Evolutionary conservation across 2,329 filamentous ascomycete genomes (phyloP).

Genomic region (Niveomyces coronatus): DNA sequence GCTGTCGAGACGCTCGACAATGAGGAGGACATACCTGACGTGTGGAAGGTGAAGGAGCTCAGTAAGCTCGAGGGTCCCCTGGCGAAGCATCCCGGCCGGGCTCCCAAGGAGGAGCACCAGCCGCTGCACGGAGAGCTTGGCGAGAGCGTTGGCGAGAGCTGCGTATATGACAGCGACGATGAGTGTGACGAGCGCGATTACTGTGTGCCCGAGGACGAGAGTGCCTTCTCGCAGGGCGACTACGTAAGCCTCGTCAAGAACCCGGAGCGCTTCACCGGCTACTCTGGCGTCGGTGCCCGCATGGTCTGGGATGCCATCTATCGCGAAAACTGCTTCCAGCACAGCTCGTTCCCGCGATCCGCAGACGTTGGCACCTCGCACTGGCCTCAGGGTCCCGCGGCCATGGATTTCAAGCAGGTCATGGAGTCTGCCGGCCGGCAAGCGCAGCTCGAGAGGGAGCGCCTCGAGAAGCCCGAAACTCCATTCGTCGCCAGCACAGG

Average conservation of each 20-base stretch:
- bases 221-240: slow-evolving; percentile 75
- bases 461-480: slow-evolving; percentile 35
- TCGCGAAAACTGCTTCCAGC: slow-evolving; percentile 89
- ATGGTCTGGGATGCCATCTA: slow-evolving; percentile 98
- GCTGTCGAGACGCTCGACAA: slow-evolving; percentile 92
- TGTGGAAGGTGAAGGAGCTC: slow-evolving; percentile 86
- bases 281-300: slow-evolving; percentile 70
- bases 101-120: slow-evolving; percentile 58
- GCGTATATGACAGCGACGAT: slow-evolving; percentile 93
- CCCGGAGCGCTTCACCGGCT: slow-evolving; percentile 91
- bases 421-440: slow-evolving; percentile 49
- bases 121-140: slow-evolving; percentile 78
- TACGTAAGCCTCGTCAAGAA: slow-evolving; percentile 93
- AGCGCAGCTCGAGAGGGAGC: slow-evolving; percentile 46
- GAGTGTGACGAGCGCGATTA: slow-evolving; percentile 96
- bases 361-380: slow-evolving; percentile 40
- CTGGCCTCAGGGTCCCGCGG: slow-evolving; percentile 40
- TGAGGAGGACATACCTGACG: slow-evolving; percentile 82
- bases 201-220: slow-evolving; percentile 91
- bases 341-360: slow-evolving; percentile 51
- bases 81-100: slow-evolving; percentile 76
- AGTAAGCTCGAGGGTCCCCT: slow-evolving; percentile 86
- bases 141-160: slow-evolving; percentile 84
- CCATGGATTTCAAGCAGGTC: slow-evolving; percentile 50
- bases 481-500: slow-evolving; percentile 52